Evolutionary conservation across 441 rosid species (phyloP), one percentile per base, ranked within the genome.

Genomic region (Corymbia calophylla): DNA sequence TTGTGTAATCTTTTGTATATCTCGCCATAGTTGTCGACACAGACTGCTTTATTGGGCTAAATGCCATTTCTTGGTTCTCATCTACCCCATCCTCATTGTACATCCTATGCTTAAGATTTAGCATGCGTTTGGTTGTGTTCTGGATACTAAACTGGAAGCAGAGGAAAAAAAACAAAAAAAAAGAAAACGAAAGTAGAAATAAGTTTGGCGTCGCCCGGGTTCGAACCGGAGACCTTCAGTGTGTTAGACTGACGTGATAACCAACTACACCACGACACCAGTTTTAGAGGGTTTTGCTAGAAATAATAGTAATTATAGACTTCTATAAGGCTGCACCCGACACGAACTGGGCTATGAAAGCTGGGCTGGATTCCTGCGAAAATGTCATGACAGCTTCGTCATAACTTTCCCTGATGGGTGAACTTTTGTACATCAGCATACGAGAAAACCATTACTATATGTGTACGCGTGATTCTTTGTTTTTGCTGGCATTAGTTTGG

Each of bases 181-280:
- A 39, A n/a, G n/a, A 32, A 18, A 8, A 66, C 1, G 0, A 32
- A 73, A 11, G 9, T 17, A 1, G 7, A 66, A 31, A 39, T 9
- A 44, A 23, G 18, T 2, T 2, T 95, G 97, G 97, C 95, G 89
- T 97, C 97, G 95, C 99, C 98, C 99, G 95, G 94, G 88, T 85
- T 96, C 92, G 95, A 96, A 96, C 97, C 96, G 96, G 95, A 96
- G 98, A 96, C 98, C 98, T 98, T 95, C 98, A 94, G 95, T 95
- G 98, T 95, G 99, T 96, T 97, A 96, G 97, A 98, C 97, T 96
- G 97, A 98, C 97, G 98, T 95, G 99, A 96, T 95, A 97, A 97
- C 98, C 99, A 97, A 95, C 98, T 95, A 95, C 98, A 97, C 99
- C 99, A 97, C 96, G 95, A 62, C 70, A 62, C 70, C 70, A 3